phyloP scores from a whole-genome alignment of 2,329 filamentous ascomycete genomes.

The Aquanectria penicillioides region DNA sequence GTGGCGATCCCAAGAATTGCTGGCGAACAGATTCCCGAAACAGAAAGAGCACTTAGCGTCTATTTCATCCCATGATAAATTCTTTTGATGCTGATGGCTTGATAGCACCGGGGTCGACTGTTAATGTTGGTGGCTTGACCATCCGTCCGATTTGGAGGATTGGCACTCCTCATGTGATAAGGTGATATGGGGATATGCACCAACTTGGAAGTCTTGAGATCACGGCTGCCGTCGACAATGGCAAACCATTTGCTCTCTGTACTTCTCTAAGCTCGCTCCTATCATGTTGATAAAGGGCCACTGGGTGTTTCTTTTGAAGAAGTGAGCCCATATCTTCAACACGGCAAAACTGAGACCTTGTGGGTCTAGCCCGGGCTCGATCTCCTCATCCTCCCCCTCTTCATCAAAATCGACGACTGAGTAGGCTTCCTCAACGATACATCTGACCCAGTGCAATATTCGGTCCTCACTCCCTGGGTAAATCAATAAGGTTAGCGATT shows the following conservation, averaged over 20 bases:
- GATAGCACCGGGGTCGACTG: too few species aligned
- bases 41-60: too few species aligned
- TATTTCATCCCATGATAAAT: too few species aligned
- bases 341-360: slow-evolving; percentile 50
- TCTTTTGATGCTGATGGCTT: too few species aligned
- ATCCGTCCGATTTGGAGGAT: too few species aligned
- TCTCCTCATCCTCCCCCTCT: slow-evolving; percentile 46
- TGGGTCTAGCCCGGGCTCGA: slow-evolving; percentile 36
- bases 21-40: too few species aligned
- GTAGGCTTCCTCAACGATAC: slow-evolving; percentile 57
- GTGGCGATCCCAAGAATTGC: too few species aligned
- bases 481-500: neutral
- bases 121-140: too few species aligned
- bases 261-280: slow-evolving; percentile 51
- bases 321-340: slow-evolving; percentile 56
- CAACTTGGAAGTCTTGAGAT: too few species aligned
- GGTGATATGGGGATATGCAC: too few species aligned
- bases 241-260: slow-evolving; percentile 38
- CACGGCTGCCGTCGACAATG: too few species aligned
- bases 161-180: too few species aligned
- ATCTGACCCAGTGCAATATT: slow-evolving; percentile 57
- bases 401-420: slow-evolving; percentile 51
- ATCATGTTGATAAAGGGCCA: slow-evolving; percentile 60
- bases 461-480: slow-evolving; percentile 53
- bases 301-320: slow-evolving; percentile 59